Evolutionary conservation across 805 yeast genomes (phyloP).

Genomic region (Maudiozyma serrabonitensis): DNA sequence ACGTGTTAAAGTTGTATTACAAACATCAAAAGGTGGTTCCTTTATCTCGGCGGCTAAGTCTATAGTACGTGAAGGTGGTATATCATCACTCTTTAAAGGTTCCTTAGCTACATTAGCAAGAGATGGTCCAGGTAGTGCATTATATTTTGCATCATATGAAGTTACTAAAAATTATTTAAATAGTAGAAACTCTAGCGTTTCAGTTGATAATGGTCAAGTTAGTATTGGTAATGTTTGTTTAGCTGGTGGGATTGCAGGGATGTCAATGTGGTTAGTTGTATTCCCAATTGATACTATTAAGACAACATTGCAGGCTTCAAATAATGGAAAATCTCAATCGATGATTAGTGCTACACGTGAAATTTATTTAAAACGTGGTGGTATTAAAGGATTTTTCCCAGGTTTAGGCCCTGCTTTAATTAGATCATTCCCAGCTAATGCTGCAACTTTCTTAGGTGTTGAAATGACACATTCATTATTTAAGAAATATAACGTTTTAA

Average conservation of each 20-base stretch:
- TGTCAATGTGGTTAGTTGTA: slow-evolving; percentile 92
- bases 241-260: slow-evolving; percentile 95
- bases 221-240: slow-evolving; percentile 67
- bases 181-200: slow-evolving; percentile 6
- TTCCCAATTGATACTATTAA: slow-evolving; percentile 96
- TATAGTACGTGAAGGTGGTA: slow-evolving; percentile 71
- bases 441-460: slow-evolving; percentile 96
- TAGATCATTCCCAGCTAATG: slow-evolving; percentile 96
- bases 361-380: slow-evolving; percentile 60
- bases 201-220: slow-evolving; percentile 34
- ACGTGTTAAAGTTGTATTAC: slow-evolving; percentile 88
- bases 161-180: slow-evolving; percentile 57
- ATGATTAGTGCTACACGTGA: slow-evolving; percentile 56
- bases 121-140: slow-evolving; percentile 96
- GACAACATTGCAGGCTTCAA: slow-evolving; percentile 31
- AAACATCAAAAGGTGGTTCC: slow-evolving; percentile 41
- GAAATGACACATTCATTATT: slow-evolving; percentile 54
- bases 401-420: slow-evolving; percentile 93
- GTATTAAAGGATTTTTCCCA: slow-evolving; percentile 89
- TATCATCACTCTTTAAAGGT: slow-evolving; percentile 80
- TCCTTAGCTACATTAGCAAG: slow-evolving; percentile 87
- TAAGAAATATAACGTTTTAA: slow-evolving; percentile 25
- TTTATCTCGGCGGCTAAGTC: slow-evolving; percentile 42
- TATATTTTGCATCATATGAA: slow-evolving; percentile 93
- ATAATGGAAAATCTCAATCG: slow-evolving; percentile 33